These are phyloP conservation scores for Saccharomyces hybrid DNA, from an alignment of 1,139 yeast genomes.

Conservation along the genomic window DNA sequence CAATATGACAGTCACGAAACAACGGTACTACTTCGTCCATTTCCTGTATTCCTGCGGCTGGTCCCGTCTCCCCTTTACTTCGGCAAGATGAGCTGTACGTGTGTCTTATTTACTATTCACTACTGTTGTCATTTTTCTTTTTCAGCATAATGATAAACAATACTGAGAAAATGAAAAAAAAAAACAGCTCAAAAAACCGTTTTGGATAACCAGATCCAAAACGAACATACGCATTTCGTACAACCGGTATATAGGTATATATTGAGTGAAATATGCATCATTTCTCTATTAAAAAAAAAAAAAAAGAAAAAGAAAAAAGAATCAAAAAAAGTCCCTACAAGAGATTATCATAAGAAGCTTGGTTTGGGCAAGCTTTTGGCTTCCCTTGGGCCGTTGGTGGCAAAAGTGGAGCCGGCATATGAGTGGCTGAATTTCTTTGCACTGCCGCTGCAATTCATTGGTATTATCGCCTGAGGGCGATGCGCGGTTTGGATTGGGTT, in stretches of 20 bases:
- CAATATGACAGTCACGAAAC: constrained; percentile 7
- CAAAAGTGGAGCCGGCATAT: constrained; percentile 32
- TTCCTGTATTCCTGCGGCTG: background rate
- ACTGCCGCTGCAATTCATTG: constrained; percentile 3
- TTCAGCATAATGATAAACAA: background rate
- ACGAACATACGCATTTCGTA: background rate
- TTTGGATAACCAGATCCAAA: background rate
- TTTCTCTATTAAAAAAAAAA: constrained; percentile 4
- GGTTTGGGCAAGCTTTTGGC: constrained; percentile 15
- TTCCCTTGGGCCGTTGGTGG: constrained; percentile 11
- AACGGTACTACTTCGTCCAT: constrained; percentile 5
- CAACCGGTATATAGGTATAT: background rate
- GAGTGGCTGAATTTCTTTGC: constrained; percentile 8
- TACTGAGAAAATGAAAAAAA: background rate
- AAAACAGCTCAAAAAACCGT: background rate
- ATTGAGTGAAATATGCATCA: background rate
- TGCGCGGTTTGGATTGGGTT: constrained; percentile 2
- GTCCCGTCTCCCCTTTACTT: too few relatives aligned
- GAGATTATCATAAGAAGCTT: constrained; percentile 9
- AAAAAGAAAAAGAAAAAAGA: background rate
- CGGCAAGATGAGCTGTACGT: background rate
- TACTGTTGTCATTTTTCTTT: background rate
- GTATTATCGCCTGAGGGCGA: constrained; percentile 1
- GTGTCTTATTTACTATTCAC: background rate
- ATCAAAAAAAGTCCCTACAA: background rate